These are phyloP conservation scores for Yarrowia sp. DNA, from an alignment of 805 yeast genomes.

Conservation along the genomic window DNA sequence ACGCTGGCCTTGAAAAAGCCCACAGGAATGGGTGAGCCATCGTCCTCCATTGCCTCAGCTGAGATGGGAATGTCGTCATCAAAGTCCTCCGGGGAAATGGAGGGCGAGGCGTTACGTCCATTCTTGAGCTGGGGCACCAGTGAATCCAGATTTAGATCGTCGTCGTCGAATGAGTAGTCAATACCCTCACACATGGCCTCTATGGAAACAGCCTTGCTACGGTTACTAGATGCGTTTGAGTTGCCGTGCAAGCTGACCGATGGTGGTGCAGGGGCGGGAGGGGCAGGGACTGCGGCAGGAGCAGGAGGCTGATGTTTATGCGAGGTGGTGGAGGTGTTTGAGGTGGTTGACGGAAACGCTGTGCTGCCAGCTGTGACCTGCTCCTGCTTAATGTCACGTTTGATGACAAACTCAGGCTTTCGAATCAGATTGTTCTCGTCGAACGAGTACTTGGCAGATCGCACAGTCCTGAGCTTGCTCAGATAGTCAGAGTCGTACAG, in stretches of 20 bases:
- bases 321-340: neutral
- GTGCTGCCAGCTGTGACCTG: neutral
- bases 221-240: neutral
- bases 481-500: slow-evolving; percentile 37
- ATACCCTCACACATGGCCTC: slow-evolving; percentile 23
- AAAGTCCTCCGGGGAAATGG: neutral
- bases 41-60: slow-evolving; percentile 11
- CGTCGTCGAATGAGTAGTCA: slow-evolving; percentile 17
- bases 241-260: neutral
- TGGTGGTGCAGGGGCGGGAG: neutral
- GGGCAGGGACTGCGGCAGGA: neutral
- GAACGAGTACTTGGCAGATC: neutral
- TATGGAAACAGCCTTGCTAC: slow-evolving; percentile 19
- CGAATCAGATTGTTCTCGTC: slow-evolving; percentile 12
- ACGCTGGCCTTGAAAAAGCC: slow-evolving; percentile 24
- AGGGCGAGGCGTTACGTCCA: neutral
- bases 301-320: neutral
- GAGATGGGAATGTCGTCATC: neutral
- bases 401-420: slow-evolving; percentile 17
- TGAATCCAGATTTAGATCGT: neutral
- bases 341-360: neutral
- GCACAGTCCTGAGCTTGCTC: slow-evolving; percentile 30
- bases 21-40: slow-evolving; percentile 10
- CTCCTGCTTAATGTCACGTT: neutral
- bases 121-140: slow-evolving; percentile 6